Percentiles rank a stretch among this genome's conserved stretches.
Conservation (phyloP, 2,329 filamentous ascomycete genomes). For the Helotiales sp. region DNA sequence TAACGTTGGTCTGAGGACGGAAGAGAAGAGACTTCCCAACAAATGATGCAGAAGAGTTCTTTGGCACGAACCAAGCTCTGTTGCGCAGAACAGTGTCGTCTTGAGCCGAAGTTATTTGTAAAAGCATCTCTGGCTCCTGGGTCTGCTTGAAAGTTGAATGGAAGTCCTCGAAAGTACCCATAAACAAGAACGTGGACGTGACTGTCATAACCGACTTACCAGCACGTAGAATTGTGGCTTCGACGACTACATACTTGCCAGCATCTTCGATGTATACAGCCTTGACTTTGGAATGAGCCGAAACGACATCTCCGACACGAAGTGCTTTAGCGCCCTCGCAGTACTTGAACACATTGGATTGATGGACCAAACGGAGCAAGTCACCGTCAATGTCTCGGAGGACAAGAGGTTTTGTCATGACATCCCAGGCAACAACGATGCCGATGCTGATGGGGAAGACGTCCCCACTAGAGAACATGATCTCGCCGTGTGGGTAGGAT, state of each 20-base stretch:
- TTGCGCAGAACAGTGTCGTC: not conserved
- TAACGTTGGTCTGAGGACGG: not conserved
- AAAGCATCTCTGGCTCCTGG: not conserved
- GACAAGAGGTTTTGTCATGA: slow-evolving; percentile 97
- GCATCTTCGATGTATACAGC: slow-evolving; percentile 95
- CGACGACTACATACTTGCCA: slow-evolving; percentile 99
- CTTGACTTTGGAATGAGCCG: slow-evolving; percentile 90
- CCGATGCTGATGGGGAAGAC: slow-evolving; percentile 85
- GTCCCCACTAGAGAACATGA: not conserved
- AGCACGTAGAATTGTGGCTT: slow-evolving; percentile 83
- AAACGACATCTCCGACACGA: slow-evolving; percentile 87
- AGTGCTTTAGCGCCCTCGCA: slow-evolving; percentile 86
- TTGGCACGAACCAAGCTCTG: not conserved
- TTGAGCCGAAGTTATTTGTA: not conserved
- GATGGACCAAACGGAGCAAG: slow-evolving; percentile 86
- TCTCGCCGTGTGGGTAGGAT: not conserved
- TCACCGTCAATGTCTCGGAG: slow-evolving; percentile 81
- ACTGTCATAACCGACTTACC: slow-evolving; percentile 90
- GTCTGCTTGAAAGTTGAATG: slow-evolving; percentile 75
- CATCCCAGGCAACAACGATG: slow-evolving; percentile 93
- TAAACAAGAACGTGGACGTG: slow-evolving; percentile 93
- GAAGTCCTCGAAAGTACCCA: slow-evolving; percentile 83
- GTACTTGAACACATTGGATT: slow-evolving; percentile 97
- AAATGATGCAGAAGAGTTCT: not conserved
- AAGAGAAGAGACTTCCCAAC: not conserved